These are phyloP conservation scores for Helenozyma baotianmanensis DNA, from an alignment of 805 yeast species.

Conservation along the genomic window DNA sequence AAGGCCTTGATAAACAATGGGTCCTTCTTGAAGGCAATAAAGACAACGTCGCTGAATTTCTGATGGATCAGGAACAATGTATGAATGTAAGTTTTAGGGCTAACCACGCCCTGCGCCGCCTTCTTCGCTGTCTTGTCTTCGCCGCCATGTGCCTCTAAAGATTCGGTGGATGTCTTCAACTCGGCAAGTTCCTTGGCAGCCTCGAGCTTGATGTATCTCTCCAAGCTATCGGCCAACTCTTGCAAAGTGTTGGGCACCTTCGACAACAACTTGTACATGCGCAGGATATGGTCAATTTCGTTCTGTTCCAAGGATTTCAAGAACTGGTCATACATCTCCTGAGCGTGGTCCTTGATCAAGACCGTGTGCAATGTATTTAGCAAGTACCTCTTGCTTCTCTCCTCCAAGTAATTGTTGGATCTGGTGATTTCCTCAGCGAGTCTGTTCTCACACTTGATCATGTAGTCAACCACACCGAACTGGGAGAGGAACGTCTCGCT, in stretches of 20 bases:
- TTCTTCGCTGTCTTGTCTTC: constrained; percentile 16
- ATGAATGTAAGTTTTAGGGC: constrained; percentile 77
- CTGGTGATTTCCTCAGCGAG: constrained; percentile 79
- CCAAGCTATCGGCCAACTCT: constrained; percentile 70
- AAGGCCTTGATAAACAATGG: constrained; percentile 79
- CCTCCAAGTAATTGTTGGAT: constrained; percentile 76
- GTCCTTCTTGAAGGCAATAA: constrained; percentile 63
- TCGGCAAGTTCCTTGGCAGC: constrained; percentile 52
- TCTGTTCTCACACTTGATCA: constrained; percentile 78
- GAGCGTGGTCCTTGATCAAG: constrained; percentile 75
- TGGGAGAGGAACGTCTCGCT: constrained; percentile 59
- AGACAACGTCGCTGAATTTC: constrained; percentile 62
- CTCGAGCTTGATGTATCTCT: constrained; percentile 58
- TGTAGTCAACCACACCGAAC: constrained; percentile 85
- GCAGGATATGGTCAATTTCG: constrained; percentile 65
- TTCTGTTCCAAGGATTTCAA: constrained; percentile 67
- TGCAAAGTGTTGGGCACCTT: constrained; percentile 77
- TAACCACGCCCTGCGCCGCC: constrained; percentile 33
- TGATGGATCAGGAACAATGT: constrained; percentile 67
- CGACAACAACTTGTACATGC: constrained; percentile 70
- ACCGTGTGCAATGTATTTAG: constrained; percentile 72
- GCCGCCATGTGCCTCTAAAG: constrained; percentile 14
- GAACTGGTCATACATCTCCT: constrained; percentile 72
- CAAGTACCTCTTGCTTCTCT: constrained; percentile 73
- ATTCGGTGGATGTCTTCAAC: constrained; percentile 33